phyloP scores from a whole-genome alignment of 768 basidiomycete genomes.

The Coprinopsis cinerea region DNA sequence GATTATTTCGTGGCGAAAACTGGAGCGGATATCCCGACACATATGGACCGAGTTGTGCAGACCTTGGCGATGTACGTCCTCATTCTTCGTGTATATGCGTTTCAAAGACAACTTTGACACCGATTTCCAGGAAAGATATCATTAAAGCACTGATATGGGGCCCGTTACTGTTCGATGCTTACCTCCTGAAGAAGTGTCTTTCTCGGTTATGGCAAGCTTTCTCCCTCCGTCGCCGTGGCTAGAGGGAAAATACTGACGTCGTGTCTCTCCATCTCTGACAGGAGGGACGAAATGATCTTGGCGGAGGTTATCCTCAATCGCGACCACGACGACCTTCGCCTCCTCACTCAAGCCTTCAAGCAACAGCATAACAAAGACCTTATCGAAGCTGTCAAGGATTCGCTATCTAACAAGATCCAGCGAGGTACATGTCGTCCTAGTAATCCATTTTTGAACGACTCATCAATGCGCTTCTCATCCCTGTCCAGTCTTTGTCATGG shows the following conservation, averaged over 20 bases:
- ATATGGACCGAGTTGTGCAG: constrained; percentile 24
- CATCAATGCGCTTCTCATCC: neutral
- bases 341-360: constrained; percentile 27
- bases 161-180: constrained; percentile 34
- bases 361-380: constrained; percentile 25
- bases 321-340: constrained; percentile 25
- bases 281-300: constrained; percentile 31
- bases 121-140: constrained; percentile 13
- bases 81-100: neutral
- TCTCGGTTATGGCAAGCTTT: constrained; percentile 25
- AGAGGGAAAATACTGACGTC: neutral
- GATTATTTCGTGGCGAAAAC: constrained; percentile 25
- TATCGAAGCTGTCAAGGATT: constrained; percentile 21
- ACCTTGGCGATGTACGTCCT: constrained; percentile 28
- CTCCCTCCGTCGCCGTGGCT: neutral
- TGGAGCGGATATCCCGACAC: constrained; percentile 24
- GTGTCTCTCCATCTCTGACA: no score
- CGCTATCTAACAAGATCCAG: constrained; percentile 28
- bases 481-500: constrained; percentile 41
- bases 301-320: constrained; percentile 36
- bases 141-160: constrained; percentile 31
- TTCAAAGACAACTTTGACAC: neutral
- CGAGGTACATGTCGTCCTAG: constrained; percentile 21
- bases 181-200: constrained; percentile 26
- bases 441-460: neutral